A percentile compares a stretch with the other conserved stretches of the same genome.
phyloP scores from a whole-genome alignment of 2,329 filamentous ascomycete species.

The Uncinocarpus reesii region DNA sequence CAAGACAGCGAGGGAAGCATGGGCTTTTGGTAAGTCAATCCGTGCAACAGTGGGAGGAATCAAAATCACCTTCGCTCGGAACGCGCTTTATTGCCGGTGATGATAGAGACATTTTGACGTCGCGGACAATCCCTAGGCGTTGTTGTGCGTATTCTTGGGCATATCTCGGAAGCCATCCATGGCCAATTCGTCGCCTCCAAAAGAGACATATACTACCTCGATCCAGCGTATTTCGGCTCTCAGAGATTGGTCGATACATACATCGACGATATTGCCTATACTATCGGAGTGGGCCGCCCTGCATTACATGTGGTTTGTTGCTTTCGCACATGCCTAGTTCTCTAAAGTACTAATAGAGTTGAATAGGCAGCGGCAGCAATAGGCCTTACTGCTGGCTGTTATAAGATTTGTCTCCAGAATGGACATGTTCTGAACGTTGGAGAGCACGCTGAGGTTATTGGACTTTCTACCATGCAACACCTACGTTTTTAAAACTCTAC shows the following conservation, averaged over 20 bases:
- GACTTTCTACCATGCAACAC: too few species aligned
- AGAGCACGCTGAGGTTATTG: slow-evolving; percentile 22
- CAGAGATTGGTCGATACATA: slow-evolving; percentile 49
- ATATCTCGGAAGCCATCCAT: slow-evolving; percentile 45
- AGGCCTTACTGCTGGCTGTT: slow-evolving; percentile 34
- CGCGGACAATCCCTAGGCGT: too few species aligned
- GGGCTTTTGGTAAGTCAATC: slow-evolving; percentile 43
- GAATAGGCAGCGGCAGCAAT: slow-evolving; percentile 36
- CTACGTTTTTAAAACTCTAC: neutral
- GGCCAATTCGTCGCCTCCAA: slow-evolving; percentile 45
- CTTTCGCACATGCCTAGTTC: neutral
- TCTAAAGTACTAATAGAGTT: neutral
- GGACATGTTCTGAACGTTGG: slow-evolving; percentile 32
- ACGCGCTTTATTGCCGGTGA: too few species aligned
- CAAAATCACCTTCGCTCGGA: too few species aligned
- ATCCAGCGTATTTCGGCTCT: slow-evolving; percentile 49
- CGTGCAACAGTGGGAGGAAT: too few species aligned
- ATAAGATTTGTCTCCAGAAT: slow-evolving; percentile 21
- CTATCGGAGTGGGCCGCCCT: slow-evolving; percentile 46
- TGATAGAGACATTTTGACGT: too few species aligned
- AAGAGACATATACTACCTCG: slow-evolving; percentile 55
- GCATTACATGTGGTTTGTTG: slow-evolving; percentile 46
- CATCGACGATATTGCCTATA: slow-evolving; percentile 52
- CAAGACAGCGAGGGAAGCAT: slow-evolving; percentile 45
- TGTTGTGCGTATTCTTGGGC: slow-evolving; percentile 45